Conservation (phyloP, 106 monocot species). For the Acorus calamus region DNA sequence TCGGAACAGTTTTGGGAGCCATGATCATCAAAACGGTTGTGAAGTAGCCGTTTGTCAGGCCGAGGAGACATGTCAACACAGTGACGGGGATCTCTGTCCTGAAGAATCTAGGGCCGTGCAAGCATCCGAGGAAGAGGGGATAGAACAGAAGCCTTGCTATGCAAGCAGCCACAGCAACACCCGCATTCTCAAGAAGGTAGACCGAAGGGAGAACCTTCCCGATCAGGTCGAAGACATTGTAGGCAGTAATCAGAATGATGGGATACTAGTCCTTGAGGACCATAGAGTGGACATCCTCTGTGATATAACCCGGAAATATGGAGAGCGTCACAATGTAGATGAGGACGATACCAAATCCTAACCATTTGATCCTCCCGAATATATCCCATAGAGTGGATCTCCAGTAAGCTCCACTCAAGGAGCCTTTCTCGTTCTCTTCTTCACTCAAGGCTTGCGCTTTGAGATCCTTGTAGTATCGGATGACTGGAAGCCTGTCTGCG, state of each 20-base stretch:
- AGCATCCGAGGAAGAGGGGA: slow-evolving; percentile 1
- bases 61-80: slow-evolving; percentile 2
- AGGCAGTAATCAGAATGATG: slow-evolving; percentile 1
- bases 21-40: slow-evolving; percentile 7
- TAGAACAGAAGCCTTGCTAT: slow-evolving; percentile 4
- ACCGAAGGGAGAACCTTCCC: slow-evolving; percentile 3
- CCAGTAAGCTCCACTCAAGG: neutral
- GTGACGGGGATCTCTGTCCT: slow-evolving; percentile 2
- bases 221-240: slow-evolving; percentile 7
- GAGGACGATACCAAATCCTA: neutral
- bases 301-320: slow-evolving; percentile 5
- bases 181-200: neutral
- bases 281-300: slow-evolving; percentile 8
- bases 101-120: slow-evolving; percentile 1
- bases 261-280: slow-evolving; percentile 6
- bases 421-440: slow-evolving; percentile 1
- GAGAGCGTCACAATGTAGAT: slow-evolving; percentile 8
- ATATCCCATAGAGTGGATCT: neutral
- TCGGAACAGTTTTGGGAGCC: slow-evolving; percentile 1
- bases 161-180: neutral
- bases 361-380: neutral
- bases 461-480: slow-evolving; percentile 3
- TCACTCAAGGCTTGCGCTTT: slow-evolving; percentile 1
- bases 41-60: slow-evolving; percentile 7
- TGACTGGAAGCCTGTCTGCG: slow-evolving; percentile 3